phyloP scores from a whole-genome alignment of 192 early-diverging fungal species.

The Jimgerdemannia flammicorona region DNA sequence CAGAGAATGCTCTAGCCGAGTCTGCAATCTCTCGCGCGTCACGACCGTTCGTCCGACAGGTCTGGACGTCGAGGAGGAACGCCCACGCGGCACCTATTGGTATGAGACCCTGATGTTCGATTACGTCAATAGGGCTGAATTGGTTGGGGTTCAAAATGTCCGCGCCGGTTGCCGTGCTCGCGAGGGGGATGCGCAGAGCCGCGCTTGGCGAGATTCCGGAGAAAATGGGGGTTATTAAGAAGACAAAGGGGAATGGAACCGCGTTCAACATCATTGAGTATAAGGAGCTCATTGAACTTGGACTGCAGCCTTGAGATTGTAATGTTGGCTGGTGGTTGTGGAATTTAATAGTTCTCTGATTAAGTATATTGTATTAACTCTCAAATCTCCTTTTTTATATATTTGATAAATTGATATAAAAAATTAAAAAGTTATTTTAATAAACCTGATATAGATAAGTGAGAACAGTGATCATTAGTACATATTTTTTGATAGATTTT shows the following conservation, averaged over 20 bases:
- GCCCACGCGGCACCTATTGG: constrained; percentile 4
- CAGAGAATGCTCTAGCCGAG: constrained; percentile 58
- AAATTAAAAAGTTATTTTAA: no score
- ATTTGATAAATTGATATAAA: no score
- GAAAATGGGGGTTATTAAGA: not conserved
- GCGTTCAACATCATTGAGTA: not conserved
- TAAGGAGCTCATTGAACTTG: not conserved
- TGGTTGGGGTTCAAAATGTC: not conserved
- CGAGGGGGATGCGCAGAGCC: not conserved
- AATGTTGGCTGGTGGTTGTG: no score
- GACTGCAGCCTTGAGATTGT: no score
- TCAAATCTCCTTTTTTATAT: no score
- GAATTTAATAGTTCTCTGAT: no score
- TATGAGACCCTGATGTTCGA: not conserved
- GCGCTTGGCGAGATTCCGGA: not conserved
- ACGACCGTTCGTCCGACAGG: constrained; percentile 62
- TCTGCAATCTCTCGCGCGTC: constrained; percentile 54
- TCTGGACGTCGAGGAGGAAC: constrained; percentile 43
- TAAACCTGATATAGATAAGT: no score
- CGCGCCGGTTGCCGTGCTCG: not conserved
- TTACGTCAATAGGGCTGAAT: not conserved
- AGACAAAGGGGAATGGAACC: not conserved
- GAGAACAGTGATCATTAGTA: no score
- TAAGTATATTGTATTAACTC: no score
- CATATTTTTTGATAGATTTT: no score